phyloP scores from a whole-genome alignment of 345 rosid species.

The Eucalyptus curtisii region DNA sequence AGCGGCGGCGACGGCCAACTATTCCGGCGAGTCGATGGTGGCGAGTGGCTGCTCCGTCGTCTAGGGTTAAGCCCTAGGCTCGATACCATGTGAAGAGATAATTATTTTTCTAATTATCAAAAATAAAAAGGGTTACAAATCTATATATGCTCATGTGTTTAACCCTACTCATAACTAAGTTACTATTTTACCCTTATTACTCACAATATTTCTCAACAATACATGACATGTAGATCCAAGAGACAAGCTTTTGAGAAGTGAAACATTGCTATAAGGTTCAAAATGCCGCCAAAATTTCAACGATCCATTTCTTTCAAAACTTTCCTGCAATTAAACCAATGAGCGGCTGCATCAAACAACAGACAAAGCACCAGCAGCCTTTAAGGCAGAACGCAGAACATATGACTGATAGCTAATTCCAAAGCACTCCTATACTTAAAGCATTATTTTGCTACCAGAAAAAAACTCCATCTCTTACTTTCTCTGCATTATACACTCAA shows the following conservation, averaged over 20 bases:
- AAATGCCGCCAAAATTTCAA: conserved; percentile 67
- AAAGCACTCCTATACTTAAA: not conserved
- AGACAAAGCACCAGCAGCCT: not conserved
- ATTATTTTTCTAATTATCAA: no score
- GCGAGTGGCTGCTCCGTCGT: no score
- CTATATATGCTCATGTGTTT: no score
- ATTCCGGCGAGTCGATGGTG: no score
- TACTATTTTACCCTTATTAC: no score
- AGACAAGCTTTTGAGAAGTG: conserved; percentile 1
- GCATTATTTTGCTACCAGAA: not conserved
- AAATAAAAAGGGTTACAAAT: no score
- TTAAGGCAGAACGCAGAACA: not conserved
- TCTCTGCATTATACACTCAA: not conserved
- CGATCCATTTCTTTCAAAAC: conserved; percentile 42
- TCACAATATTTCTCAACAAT: no score
- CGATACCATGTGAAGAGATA: no score
- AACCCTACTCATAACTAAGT: no score
- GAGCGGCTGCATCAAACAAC: not conserved
- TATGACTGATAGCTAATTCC: not conserved
- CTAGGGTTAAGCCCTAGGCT: no score
- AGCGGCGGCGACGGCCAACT: no score
- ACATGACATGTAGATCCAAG: conserved; percentile 15
- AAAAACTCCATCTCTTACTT: not conserved
- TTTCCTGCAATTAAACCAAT: conserved; percentile 28
- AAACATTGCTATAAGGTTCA: conserved; percentile 30